These are phyloP conservation scores for Porphyrellus cyaneotinctus DNA, from an alignment of 768 basidiomycete genomes.

Conservation along the genomic window DNA sequence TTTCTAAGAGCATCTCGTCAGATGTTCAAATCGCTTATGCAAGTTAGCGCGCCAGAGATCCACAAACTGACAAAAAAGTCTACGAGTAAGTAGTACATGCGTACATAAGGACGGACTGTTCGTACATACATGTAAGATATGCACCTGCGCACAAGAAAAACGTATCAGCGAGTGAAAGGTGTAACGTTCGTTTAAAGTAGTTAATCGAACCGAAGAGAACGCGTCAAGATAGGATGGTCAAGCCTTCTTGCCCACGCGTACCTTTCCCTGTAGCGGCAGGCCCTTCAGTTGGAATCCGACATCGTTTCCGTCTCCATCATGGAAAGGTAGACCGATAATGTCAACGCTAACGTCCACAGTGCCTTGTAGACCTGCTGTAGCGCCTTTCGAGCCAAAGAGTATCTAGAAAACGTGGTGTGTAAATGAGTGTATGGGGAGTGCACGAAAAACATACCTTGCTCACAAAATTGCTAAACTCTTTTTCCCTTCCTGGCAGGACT, in stretches of 20 bases:
- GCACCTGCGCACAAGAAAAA: slow-evolving; percentile 4
- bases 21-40: background rate
- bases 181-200: slow-evolving; percentile 1
- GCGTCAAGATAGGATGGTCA: background rate
- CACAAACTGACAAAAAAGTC: slow-evolving; percentile 6
- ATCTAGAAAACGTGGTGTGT: slow-evolving; percentile 40
- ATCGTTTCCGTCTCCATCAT: slow-evolving; percentile 34
- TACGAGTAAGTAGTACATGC: slow-evolving; percentile 20
- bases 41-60: background rate
- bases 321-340: slow-evolving; percentile 58
- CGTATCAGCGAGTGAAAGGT: slow-evolving; percentile 3
- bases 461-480: slow-evolving; percentile 72
- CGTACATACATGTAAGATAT: slow-evolving; percentile 8
- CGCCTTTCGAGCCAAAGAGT: slow-evolving; percentile 62
- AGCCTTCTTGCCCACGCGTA: slow-evolving; percentile 58
- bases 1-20: no score
- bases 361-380: slow-evolving; percentile 65
- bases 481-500: slow-evolving; percentile 74
- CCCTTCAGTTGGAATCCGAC: slow-evolving; percentile 55
- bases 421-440: background rate
- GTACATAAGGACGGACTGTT: slow-evolving; percentile 4
- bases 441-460: slow-evolving; percentile 50
- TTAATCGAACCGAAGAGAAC: background rate
- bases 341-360: slow-evolving; percentile 55
- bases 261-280: slow-evolving; percentile 64